Base-by-base conservation (phyloP, 2,329 filamentous ascomycete genomes). In the Monilinia polystroma region DNA sequence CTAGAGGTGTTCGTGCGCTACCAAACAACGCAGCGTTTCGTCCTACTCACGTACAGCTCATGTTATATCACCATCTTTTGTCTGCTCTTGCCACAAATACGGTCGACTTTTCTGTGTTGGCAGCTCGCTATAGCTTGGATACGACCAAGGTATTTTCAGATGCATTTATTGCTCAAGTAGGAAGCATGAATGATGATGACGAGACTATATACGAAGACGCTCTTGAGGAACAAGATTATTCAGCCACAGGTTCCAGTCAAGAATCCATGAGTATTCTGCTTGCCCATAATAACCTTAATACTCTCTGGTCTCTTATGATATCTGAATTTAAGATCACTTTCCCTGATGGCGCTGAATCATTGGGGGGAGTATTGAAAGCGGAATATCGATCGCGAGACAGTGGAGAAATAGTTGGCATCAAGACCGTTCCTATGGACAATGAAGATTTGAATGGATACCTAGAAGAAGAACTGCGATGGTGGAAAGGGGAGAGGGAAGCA, bases 61-160 rank as follows among this genome's bases (percentile, higher is more conserved):
- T 96, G 78, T 81, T 98, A 0, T 99, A 98, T 75, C 93, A 94
- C 71, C 88, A 88, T 35, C 87, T 98, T 64, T 82, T 99, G n/a
- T 86, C 88, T 12, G 84, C 88, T 3, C 86, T 98, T 73, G 91
- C 90, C 0, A 83, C 86, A 0, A 89, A 89, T 60, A 83, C 84
- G 10, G 82, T 97, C 0, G 85, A 92, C 66, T 91, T 92, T 47
- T 78, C 85, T 26, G 79, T 82, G 0, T 81, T 98, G 0, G 87
- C 94, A 67, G 76, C 81, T 8, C 88, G 93, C 0, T 96, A 97
- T 72, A 81, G 83, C 0, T 81, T 97, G 10, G 82, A 91, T 41
- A 78, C 86, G 0, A 80, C 89, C 18, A 82, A 82, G 3, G 75
- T 82, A 0, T 96, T 98, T 75, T 93, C 92, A 0, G 90, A 96